phyloP scores from a whole-genome alignment of 306 rosid genomes.

The Albizia julibrissin region DNA sequence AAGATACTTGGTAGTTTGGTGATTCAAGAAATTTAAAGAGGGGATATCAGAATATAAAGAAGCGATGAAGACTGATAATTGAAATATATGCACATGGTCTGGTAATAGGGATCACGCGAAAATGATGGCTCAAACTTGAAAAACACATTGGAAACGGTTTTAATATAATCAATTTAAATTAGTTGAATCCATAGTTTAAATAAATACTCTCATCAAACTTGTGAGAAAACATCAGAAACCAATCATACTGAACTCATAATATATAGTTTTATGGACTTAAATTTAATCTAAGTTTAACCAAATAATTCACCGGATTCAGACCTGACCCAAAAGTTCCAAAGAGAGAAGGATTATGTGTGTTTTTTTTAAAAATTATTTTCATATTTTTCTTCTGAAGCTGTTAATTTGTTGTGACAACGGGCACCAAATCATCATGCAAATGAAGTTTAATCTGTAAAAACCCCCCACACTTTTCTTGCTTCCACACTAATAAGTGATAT shows the following conservation, averaged over 20 bases:
- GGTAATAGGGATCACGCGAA: constrained; percentile 1
- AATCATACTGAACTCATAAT: constrained; percentile 31
- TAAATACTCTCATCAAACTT: constrained; percentile 52
- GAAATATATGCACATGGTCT: neutral
- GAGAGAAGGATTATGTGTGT: constrained; percentile 33
- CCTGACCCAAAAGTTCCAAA: constrained; percentile 51
- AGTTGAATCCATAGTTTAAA: constrained; percentile 42
- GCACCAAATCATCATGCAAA: constrained; percentile 56
- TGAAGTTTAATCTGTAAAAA: constrained; percentile 55
- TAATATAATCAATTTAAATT: constrained; percentile 21
- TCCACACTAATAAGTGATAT: constrained; percentile 51
- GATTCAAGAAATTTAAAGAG: neutral
- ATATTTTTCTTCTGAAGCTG: constrained; percentile 21
- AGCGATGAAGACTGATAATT: neutral
- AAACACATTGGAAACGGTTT: constrained; percentile 25
- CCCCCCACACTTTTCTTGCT: constrained; percentile 71
- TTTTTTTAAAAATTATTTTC: constrained; percentile 22
- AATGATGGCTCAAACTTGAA: constrained; percentile 12
- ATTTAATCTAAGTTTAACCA: constrained; percentile 65
- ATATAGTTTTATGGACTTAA: constrained; percentile 37
- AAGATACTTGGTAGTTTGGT: neutral
- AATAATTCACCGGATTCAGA: constrained; percentile 66
- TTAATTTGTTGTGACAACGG: constrained; percentile 38
- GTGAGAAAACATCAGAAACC: constrained; percentile 44
- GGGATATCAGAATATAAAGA: neutral